Base-by-base conservation (phyloP, 1,284 basidiomycete genomes). In the Leccinum angustisporum region DNA sequence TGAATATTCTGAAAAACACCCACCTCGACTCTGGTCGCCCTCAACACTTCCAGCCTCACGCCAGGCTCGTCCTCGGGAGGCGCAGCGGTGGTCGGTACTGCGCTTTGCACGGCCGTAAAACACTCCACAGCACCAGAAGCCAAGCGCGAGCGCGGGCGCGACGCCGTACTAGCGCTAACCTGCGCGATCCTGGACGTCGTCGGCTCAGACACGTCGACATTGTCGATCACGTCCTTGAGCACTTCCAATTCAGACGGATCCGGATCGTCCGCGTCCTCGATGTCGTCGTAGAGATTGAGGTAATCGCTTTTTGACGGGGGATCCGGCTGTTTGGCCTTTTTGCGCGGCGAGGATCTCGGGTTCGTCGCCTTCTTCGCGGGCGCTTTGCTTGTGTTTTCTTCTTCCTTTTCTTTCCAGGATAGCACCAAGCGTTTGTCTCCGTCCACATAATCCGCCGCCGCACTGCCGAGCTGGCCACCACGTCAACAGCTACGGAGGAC, bases 231-330 rank as follows among this genome's bases (percentile, higher is more conserved):
- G 2, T 72, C 67, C 25, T n/a, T 62, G 43, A 63, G 31, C 9
- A 43, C 54, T 9, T 72, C 70, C 4, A 58, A 50, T 43, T 70
- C 74, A 10, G 62, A 67, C 4, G 64, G 62, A 1, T 66, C 61
- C 3, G 63, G 63, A 3, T 66, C 62, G 25, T 70, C 73, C 1
- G 66, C 43, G n/a, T 73, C 70, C 13, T 77, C 69, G 38, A 76
- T 70, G 25, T 75, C 73, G 30, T 76, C 67, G 61, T 75, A 76
- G 10, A 76, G 46, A 13, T 57, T 53, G 8, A 30, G 33, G n/a
- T 58, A 70, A 4, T 10, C 8, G 1, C 33, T 2, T 8, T 14
- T 4, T 4, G 54, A 61, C 6, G 11, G 61, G 10, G 21, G 43
- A n/a, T 64, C 63, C 1, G 60, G 62, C 25, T 62, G 64, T 54